Evolutionary conservation across 345 rosid genomes (phyloP).

Genomic region (Zanthoxylum bungeanum): DNA sequence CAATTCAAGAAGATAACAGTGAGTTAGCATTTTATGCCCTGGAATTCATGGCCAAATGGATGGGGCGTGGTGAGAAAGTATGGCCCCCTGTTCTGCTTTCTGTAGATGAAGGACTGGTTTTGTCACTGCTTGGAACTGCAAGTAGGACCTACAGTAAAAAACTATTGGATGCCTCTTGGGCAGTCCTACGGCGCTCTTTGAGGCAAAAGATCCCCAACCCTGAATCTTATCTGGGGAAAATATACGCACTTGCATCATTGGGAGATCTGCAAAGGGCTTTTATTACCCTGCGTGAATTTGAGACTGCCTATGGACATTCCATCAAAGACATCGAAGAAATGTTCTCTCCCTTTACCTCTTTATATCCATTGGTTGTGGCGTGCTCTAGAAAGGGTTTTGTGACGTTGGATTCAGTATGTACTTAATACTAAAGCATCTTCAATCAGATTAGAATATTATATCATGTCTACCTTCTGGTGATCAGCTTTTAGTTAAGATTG

Average conservation of each 20-base stretch:
- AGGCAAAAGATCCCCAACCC: slow-evolving; percentile 73
- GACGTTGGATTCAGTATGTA: slow-evolving; percentile 75
- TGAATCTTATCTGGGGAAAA: slow-evolving; percentile 70
- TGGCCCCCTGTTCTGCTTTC: slow-evolving; percentile 57
- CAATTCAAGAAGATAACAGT: slow-evolving; percentile 71
- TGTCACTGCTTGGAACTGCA: slow-evolving; percentile 81
- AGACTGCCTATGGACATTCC: slow-evolving; percentile 49
- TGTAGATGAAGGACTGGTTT: slow-evolving; percentile 80
- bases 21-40: slow-evolving; percentile 70
- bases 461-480: neutral
- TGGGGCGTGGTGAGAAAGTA: slow-evolving; percentile 65
- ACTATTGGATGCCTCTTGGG: slow-evolving; percentile 84
- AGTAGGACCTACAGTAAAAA: slow-evolving; percentile 67
- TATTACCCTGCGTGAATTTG: slow-evolving; percentile 63
- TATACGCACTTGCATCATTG: slow-evolving; percentile 69
- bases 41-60: slow-evolving; percentile 86
- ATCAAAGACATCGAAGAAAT: slow-evolving; percentile 44
- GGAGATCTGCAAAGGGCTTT: slow-evolving; percentile 78
- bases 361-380: slow-evolving; percentile 74
- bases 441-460: slow-evolving; percentile 4
- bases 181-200: slow-evolving; percentile 58
- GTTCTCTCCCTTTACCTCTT: slow-evolving; percentile 84
- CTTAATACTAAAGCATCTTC: neutral
- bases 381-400: slow-evolving; percentile 86
- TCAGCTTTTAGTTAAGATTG: slow-evolving; percentile 7